Base-by-base conservation (phyloP, 1,139 yeast species). In the Magnusiomyces ingens region DNA sequence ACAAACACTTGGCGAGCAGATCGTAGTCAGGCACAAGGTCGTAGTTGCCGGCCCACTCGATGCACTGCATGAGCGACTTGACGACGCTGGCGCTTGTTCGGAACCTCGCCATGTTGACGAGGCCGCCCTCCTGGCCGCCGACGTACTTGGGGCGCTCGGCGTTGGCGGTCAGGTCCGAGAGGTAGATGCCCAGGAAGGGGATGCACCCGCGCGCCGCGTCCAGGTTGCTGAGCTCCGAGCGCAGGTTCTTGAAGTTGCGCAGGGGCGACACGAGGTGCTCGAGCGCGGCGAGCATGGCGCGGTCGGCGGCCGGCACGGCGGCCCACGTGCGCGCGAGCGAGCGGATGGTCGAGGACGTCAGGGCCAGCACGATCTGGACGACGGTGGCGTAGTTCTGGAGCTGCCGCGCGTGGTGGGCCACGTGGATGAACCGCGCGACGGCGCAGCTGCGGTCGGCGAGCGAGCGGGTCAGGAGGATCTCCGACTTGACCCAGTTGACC, bases 401-500 rank as follows among this genome's bases (percentile, higher is more conserved):
- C n/a, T 65, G 67, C 60, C 72, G 72, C 8, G 73, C 76, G 59
- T 82, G 80, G 56, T 84, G 83, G 0, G 96, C 98, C 57, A 91
- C 72, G 62, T 89, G 96, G 55, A 93, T 87, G 63, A 88, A 88
- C 60, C 94, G 74, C 19, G 90, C 82, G 15, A 91, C 79, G 0
- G 91, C 78, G 53, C 79, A 76, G 45, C 81, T 81, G 59, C 93
- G 75, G 62, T 85, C 82, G 12, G 71, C 73, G 42, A 77, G 71
- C 44, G 75, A 73, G 54, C 76, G 76, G 8, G 96, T 88, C 57
- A 93, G 71, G 15, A 89, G 68, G 52, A 93, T 79, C 69, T 93
- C 96, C 1, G 96, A 87, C 45, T 88, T 83, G 49, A 90, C 83
- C 99, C 99, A 93, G 65, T 88, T 88, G 5, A 88, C 77, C 59